Evolutionary conservation across 257 asterid species (phyloP).

Genomic region (Solanum tacnaense): DNA sequence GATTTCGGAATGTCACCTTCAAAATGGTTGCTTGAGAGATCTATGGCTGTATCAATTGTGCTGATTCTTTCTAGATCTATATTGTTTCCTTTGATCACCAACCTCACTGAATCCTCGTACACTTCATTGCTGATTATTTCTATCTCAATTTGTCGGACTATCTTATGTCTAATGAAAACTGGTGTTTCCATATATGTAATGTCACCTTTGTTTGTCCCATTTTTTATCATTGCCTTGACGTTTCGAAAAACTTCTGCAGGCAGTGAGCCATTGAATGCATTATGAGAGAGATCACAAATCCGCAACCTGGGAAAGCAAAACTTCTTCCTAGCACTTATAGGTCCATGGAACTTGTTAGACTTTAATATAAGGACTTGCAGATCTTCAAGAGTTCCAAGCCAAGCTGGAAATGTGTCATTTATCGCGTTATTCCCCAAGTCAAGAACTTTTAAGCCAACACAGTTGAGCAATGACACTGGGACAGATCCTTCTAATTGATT

Average conservation of each 20-base stretch:
- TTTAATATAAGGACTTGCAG: not conserved
- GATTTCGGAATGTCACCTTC: not conserved
- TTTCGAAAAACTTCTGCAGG: not conserved
- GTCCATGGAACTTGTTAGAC: not conserved
- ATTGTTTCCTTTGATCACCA: not conserved
- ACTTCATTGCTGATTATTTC: accelerated
- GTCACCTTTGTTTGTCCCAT: not conserved
- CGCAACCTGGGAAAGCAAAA: not conserved
- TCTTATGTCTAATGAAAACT: too few relatives aligned
- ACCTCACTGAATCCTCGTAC: not conserved
- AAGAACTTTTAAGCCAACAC: not conserved
- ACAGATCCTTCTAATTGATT: not conserved
- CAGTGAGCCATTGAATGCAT: not conserved
- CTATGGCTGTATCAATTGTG: too few relatives aligned
- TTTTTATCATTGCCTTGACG: not conserved
- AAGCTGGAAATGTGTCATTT: not conserved
- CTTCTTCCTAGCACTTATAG: not conserved
- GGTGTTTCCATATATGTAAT: not conserved
- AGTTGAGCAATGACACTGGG: not conserved
- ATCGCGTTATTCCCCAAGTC: not conserved
- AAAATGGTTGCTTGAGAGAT: too few relatives aligned
- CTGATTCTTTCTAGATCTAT: not conserved
- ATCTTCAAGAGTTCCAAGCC: not conserved
- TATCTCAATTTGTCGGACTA: too few relatives aligned
- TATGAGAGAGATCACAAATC: not conserved